phyloP scores from a whole-genome alignment of 2,329 filamentous ascomycete species.

The Penicillium brevicompactum region DNA sequence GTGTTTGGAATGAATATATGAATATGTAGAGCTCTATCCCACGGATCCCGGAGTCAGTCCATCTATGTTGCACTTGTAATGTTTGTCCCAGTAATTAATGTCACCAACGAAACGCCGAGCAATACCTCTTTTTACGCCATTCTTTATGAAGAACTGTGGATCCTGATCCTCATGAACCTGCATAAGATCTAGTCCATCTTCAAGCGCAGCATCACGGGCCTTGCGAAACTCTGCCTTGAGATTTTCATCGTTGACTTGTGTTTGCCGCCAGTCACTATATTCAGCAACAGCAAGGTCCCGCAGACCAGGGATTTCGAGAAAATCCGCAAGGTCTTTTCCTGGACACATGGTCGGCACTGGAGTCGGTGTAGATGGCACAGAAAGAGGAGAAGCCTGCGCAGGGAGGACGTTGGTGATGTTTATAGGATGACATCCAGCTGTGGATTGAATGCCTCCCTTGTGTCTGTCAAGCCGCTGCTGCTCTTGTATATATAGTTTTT shows the following conservation, averaged over 20 bases:
- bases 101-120: not conserved
- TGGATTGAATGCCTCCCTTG: not conserved
- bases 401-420: constrained; percentile 25
- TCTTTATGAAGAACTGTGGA: constrained; percentile 2
- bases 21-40: too few relatives aligned
- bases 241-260: constrained; percentile 18
- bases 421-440: constrained; percentile 17
- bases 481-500: constrained; percentile 21
- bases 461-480: constrained; percentile 19
- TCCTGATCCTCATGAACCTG: constrained; percentile 5
- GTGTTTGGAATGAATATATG: too few relatives aligned
- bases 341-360: constrained; percentile 6
- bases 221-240: constrained; percentile 27
- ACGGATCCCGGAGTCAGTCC: too few relatives aligned
- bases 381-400: constrained; percentile 11
- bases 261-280: constrained; percentile 32
- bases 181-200: constrained; percentile 1
- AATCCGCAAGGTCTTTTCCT: constrained; percentile 6
- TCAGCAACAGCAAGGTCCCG: constrained; percentile 24
- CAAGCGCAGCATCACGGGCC: constrained; percentile 20
- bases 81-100: not conserved
- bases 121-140: constrained; percentile 2
- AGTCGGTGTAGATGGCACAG: constrained; percentile 9
- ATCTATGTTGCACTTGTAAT: not conserved
- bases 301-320: constrained; percentile 23